Evolutionary conservation across 768 basidiomycete species (phyloP).

Genomic region (Pleurotus tuber-regium): DNA sequence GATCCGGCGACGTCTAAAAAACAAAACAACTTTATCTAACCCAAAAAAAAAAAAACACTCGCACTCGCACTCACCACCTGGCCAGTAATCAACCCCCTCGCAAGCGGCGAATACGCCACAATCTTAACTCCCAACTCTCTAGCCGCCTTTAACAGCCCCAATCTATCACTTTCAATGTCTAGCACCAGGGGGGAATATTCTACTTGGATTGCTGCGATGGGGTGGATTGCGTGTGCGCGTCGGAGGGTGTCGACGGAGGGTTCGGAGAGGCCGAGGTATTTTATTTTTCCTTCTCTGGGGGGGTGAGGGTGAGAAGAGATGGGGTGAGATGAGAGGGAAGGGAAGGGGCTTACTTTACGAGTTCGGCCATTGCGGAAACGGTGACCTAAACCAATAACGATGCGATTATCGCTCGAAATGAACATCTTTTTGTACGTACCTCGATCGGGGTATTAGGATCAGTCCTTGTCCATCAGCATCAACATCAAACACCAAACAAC

Average conservation of each 20-base stretch:
- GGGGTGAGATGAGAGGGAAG: constrained; percentile 13
- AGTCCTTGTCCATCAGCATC: constrained; percentile 13
- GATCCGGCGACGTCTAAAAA: constrained; percentile 33
- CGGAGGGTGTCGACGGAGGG: constrained; percentile 39
- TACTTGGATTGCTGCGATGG: constrained; percentile 38
- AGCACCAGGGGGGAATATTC: constrained; percentile 51
- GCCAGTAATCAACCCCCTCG: constrained; percentile 50
- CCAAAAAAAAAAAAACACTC: too few relatives aligned
- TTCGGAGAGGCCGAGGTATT: constrained; percentile 52
- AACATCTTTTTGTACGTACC: constrained; percentile 8
- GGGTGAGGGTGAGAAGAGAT: constrained; percentile 5
- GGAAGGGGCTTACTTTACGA: constrained; percentile 29
- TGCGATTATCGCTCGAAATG: constrained; percentile 3
- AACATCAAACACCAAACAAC: too few relatives aligned
- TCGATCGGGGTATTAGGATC: constrained; percentile 27
- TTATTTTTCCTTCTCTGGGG: constrained; percentile 39
- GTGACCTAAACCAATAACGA: constrained; percentile 18
- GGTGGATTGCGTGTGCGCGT: constrained; percentile 45
- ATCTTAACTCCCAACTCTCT: constrained; percentile 48
- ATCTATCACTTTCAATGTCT: constrained; percentile 42
- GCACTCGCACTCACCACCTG: constrained; percentile 35
- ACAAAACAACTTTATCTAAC: too few relatives aligned
- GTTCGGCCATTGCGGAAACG: constrained; percentile 32
- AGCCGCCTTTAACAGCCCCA: constrained; percentile 38
- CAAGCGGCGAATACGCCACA: constrained; percentile 52